These are phyloP conservation scores for Cadophora malorum DNA, from an alignment of 2,329 filamentous ascomycete species.

Conservation along the genomic window DNA sequence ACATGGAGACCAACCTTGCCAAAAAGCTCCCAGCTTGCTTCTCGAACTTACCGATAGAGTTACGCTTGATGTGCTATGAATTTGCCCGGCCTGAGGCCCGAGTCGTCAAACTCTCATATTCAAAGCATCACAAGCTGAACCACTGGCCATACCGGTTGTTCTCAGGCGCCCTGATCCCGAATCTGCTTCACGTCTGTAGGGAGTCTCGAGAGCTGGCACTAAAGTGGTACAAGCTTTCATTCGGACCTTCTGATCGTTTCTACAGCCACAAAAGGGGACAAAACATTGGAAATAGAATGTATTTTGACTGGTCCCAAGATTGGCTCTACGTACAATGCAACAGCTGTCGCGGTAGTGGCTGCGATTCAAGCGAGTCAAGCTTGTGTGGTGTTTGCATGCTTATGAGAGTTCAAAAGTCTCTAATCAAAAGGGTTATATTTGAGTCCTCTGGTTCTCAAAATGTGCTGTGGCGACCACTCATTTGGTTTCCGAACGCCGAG, in stretches of 20 bases:
- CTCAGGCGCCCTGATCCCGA: constrained; percentile 11
- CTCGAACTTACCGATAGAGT: neutral
- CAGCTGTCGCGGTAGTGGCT: neutral
- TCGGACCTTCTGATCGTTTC: too few relatives aligned
- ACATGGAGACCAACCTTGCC: neutral
- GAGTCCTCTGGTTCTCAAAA: neutral
- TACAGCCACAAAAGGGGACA: too few relatives aligned
- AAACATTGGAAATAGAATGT: too few relatives aligned
- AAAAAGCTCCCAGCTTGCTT: constrained; percentile 12
- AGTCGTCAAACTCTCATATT: constrained; percentile 15
- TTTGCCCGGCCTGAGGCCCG: constrained; percentile 14
- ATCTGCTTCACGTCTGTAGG: constrained; percentile 6
- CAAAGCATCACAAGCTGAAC: neutral
- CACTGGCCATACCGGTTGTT: neutral
- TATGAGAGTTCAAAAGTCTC: rapidly evolving
- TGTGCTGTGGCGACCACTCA: neutral
- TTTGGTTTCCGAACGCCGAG: neutral
- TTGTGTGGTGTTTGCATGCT: neutral
- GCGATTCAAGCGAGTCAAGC: too few relatives aligned
- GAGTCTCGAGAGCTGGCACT: constrained; percentile 21
- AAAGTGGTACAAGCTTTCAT: too few relatives aligned
- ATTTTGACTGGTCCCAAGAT: constrained; percentile 14
- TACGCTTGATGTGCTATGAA: constrained; percentile 7
- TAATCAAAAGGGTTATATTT: neutral
- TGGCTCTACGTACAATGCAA: constrained; percentile 1